phyloP scores from a whole-genome alignment of 75 land plant species.

The Cunninghamia lanceolata region DNA sequence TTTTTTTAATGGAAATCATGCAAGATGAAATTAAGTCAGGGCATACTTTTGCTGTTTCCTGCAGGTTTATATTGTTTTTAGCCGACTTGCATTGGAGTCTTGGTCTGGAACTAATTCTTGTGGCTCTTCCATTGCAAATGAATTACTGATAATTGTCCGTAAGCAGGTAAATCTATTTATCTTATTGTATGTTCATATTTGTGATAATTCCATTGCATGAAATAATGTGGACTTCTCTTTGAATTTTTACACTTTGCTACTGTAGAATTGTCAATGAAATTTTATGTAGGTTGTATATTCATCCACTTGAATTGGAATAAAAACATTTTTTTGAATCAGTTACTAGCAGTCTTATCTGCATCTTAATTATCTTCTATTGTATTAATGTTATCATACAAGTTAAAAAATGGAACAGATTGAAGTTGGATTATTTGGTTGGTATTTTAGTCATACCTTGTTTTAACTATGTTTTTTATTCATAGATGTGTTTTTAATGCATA shows the following conservation, averaged over 20 bases:
- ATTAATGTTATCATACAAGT: background rate
- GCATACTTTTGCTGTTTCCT: background rate
- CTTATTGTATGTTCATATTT: background rate
- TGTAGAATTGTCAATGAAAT: background rate
- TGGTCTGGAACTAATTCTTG: constrained; percentile 30
- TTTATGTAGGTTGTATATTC: background rate
- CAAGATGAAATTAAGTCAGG: background rate
- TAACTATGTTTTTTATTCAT: background rate
- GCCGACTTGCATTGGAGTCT: constrained; percentile 56
- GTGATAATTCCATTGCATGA: background rate
- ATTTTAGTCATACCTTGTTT: background rate
- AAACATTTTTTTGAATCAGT: background rate
- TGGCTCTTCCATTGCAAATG: constrained; percentile 69
- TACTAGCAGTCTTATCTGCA: background rate
- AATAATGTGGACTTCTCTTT: background rate
- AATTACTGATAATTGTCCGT: constrained; percentile 75
- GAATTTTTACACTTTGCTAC: background rate
- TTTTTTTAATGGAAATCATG: background rate
- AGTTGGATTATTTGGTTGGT: background rate
- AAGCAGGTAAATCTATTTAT: constrained; percentile 61
- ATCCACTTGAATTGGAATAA: background rate
- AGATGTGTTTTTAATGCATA: background rate
- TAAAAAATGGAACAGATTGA: background rate
- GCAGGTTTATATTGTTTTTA: constrained; percentile 83
- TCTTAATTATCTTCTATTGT: background rate